A percentile compares a stretch with the other conserved stretches of the same genome.
Conservation (phyloP, 2,329 filamentous ascomycete species). For the Colletotrichum tropicicola region DNA sequence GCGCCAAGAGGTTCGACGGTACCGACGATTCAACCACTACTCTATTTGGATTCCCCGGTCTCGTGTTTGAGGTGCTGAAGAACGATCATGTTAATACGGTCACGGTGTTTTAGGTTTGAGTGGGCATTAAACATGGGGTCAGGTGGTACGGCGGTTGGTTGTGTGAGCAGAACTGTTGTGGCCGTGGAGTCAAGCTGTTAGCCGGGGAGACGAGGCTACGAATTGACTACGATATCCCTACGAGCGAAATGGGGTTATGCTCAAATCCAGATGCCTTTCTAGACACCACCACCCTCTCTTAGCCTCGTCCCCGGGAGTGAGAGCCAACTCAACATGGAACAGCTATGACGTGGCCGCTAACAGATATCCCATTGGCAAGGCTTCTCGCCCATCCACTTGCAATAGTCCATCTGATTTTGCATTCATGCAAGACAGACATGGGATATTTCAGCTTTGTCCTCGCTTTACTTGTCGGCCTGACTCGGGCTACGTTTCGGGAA, state of each 20-base stretch:
- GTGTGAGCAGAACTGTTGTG: neutral
- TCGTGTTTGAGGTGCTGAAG: constrained; percentile 95
- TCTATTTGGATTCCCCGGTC: constrained; percentile 89
- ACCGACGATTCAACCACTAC: constrained; percentile 76
- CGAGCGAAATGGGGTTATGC: constrained; percentile 18
- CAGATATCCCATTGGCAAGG: constrained; percentile 12
- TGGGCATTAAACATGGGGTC: constrained; percentile 20
- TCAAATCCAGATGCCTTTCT: constrained; percentile 17
- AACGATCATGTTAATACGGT: constrained; percentile 90
- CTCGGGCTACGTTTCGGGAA: constrained; percentile 26
- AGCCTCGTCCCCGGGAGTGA: constrained; percentile 17
- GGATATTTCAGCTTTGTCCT: constrained; percentile 30
- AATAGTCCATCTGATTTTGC: constrained; percentile 25
- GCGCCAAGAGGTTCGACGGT: constrained; percentile 61
- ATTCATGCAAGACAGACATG: constrained; percentile 25
- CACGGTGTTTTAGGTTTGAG: constrained; percentile 75
- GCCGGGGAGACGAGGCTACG: constrained; percentile 18
- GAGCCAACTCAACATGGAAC: constrained; percentile 26
- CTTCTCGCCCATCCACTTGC: constrained; percentile 15
- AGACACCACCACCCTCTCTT: constrained; percentile 10
- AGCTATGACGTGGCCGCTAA: constrained; percentile 19
- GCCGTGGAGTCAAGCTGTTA: neutral
- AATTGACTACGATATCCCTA: constrained; percentile 26
- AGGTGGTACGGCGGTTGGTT: constrained; percentile 2
- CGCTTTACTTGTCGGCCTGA: constrained; percentile 24